Evolutionary conservation across 1,284 basidiomycete species (phyloP).

Genomic region (Coniferiporia sulphurascens): DNA sequence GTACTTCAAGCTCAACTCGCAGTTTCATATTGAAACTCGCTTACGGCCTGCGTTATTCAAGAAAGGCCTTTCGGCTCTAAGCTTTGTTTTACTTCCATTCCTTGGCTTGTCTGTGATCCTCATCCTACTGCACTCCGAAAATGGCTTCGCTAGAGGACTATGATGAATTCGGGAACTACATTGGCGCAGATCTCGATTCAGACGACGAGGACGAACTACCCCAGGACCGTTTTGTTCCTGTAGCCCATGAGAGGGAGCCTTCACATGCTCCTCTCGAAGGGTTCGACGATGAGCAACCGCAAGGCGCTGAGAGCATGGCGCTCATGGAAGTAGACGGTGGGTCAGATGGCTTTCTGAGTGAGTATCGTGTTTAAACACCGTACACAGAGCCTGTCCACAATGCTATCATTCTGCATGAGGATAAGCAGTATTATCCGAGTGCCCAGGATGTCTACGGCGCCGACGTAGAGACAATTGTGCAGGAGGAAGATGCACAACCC

Average conservation of each 20-base stretch:
- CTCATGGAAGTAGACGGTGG: slow-evolving; percentile 81
- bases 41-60: too few species aligned
- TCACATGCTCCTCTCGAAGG: slow-evolving; percentile 61
- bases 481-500: slow-evolving; percentile 97
- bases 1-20: not conserved
- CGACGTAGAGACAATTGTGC: slow-evolving; percentile 94
- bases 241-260: slow-evolving; percentile 28
- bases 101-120: not conserved
- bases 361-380: not conserved
- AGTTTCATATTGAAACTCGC: not conserved
- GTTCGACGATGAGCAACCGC: slow-evolving; percentile 60
- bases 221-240: slow-evolving; percentile 42
- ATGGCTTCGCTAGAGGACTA: slow-evolving; percentile 86
- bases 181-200: slow-evolving; percentile 88
- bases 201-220: slow-evolving; percentile 66
- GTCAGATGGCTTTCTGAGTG: slow-evolving; percentile 25
- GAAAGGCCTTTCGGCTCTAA: too few species aligned
- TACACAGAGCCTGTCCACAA: slow-evolving; percentile 66
- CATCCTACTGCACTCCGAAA: not conserved
- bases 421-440: slow-evolving; percentile 97
- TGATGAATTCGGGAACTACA: slow-evolving; percentile 94
- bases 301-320: slow-evolving; percentile 49
- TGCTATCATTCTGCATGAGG: slow-evolving; percentile 91
- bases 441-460: slow-evolving; percentile 91
- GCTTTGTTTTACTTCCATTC: not conserved